Conservation (phyloP, 2,329 filamentous ascomycete genomes). For the Rhinocladiella similis region DNA sequence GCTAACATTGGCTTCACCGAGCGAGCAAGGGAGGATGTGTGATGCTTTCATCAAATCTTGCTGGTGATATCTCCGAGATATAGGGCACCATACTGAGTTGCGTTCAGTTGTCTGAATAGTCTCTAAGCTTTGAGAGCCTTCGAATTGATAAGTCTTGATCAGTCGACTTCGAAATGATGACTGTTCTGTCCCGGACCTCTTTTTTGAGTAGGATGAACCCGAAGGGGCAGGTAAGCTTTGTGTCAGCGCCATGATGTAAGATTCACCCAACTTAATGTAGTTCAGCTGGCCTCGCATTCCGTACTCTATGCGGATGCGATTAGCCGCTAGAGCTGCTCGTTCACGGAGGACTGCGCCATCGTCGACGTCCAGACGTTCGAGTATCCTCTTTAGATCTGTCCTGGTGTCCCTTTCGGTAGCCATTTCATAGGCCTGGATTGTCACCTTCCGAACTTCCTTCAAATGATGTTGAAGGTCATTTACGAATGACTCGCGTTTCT, state of each 20-base stretch:
- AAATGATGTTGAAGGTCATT: no score
- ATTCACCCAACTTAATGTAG: slow-evolving; percentile 4
- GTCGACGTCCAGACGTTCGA: not conserved
- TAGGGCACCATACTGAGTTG: no score
- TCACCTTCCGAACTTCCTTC: not conserved
- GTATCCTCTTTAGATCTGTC: not conserved
- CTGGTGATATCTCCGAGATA: not conserved
- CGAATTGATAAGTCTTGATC: slow-evolving; percentile 6
- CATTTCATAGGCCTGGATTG: not conserved
- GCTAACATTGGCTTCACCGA: slow-evolving; percentile 4
- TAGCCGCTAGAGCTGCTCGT: slow-evolving; percentile 6
- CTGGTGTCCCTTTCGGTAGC: not conserved
- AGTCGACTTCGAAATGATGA: slow-evolving; percentile 3
- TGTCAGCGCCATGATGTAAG: slow-evolving; percentile 5
- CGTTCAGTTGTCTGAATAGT: no score
- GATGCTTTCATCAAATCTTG: not conserved
- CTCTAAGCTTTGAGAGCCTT: not conserved
- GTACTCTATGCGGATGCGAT: slow-evolving; percentile 4
- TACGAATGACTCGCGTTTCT: no score
- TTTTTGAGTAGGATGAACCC: no score
- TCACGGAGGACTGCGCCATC: slow-evolving; percentile 2
- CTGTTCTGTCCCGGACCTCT: not conserved
- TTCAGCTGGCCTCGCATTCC: slow-evolving; percentile 1
- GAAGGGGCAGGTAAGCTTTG: not conserved
- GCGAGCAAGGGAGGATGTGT: slow-evolving; percentile 5